Conservation (phyloP, 352 stramenopile species). For the Phytophthora macrochlamydospora region DNA sequence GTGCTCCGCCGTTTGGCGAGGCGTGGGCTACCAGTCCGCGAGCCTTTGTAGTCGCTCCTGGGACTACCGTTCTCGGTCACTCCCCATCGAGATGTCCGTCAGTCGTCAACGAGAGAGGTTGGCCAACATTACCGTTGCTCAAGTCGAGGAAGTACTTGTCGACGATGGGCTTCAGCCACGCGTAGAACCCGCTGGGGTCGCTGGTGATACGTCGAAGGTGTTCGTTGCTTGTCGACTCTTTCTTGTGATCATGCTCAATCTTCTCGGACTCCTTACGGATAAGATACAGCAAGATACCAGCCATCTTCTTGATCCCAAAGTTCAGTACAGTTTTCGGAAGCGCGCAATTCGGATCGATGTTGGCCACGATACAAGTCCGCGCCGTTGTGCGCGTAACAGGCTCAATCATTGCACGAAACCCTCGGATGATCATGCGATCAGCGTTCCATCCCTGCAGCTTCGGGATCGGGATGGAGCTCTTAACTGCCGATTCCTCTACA, state of each 20-base stretch:
- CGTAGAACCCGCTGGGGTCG: constrained; percentile 81
- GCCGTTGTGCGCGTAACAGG: constrained; percentile 68
- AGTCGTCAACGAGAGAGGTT: constrained; percentile 29
- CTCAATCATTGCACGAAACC: constrained; percentile 78
- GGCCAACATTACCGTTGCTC: constrained; percentile 35
- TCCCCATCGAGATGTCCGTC: constrained; percentile 11
- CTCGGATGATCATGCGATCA: constrained; percentile 76
- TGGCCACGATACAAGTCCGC: constrained; percentile 77
- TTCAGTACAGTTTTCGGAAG: constrained; percentile 77
- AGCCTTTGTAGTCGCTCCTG: constrained; percentile 12
- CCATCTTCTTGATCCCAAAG: constrained; percentile 85
- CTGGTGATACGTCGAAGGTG: constrained; percentile 63
- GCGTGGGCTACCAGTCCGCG: constrained; percentile 25
- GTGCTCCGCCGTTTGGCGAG: constrained; percentile 26
- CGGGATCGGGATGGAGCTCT: constrained; percentile 44
- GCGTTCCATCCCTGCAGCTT: constrained; percentile 70
- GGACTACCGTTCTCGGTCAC: constrained; percentile 6
- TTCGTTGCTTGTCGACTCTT: constrained; percentile 41
- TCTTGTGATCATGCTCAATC: constrained; percentile 66
- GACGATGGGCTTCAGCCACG: constrained; percentile 68
- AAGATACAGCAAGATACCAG: constrained; percentile 76
- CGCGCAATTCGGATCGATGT: constrained; percentile 80
- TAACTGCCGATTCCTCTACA: constrained; percentile 42
- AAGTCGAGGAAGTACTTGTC: constrained; percentile 71
- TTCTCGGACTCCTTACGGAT: constrained; percentile 82